Evolutionary conservation across 805 yeast genomes (phyloP).

Genomic region (Myxozyma monticola): DNA sequence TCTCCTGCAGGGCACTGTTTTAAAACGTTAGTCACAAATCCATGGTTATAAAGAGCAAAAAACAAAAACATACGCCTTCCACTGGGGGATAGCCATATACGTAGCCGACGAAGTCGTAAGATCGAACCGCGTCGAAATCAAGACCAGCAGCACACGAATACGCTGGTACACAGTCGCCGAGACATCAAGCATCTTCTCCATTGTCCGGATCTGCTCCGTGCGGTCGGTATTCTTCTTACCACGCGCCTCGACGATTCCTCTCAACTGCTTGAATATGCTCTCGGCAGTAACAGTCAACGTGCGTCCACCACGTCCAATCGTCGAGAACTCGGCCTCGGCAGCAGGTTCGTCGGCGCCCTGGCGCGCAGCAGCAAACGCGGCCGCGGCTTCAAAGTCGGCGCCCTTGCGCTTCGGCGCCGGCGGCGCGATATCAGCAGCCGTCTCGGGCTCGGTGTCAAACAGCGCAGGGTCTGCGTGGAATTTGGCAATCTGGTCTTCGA

Average conservation of each 20-base stretch:
- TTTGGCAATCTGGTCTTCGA: conserved; percentile 55
- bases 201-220: conserved; percentile 66
- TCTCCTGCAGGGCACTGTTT: conserved; percentile 44
- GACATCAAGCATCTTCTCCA: conserved; percentile 58
- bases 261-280: conserved; percentile 69
- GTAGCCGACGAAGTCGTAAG: conserved; percentile 58
- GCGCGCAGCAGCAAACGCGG: conserved; percentile 38
- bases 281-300: conserved; percentile 41
- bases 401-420: conserved; percentile 21
- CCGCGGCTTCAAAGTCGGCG: conserved; percentile 37
- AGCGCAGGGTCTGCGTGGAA: conserved; percentile 70
- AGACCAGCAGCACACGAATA: conserved; percentile 73
- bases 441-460: conserved; percentile 55
- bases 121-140: conserved; percentile 88
- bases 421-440: conserved; percentile 24
- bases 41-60: not conserved
- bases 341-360: conserved; percentile 41
- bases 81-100: conserved; percentile 74
- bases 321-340: conserved; percentile 40
- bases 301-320: conserved; percentile 45
- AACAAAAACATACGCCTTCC: conserved; percentile 62
- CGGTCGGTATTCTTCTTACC: conserved; percentile 94
- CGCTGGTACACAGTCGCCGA: conserved; percentile 69
- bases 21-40: not conserved
- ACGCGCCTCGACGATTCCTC: conserved; percentile 78